Base-by-base conservation (phyloP, 257 asterid species). In the Nicotiana knightiana region DNA sequence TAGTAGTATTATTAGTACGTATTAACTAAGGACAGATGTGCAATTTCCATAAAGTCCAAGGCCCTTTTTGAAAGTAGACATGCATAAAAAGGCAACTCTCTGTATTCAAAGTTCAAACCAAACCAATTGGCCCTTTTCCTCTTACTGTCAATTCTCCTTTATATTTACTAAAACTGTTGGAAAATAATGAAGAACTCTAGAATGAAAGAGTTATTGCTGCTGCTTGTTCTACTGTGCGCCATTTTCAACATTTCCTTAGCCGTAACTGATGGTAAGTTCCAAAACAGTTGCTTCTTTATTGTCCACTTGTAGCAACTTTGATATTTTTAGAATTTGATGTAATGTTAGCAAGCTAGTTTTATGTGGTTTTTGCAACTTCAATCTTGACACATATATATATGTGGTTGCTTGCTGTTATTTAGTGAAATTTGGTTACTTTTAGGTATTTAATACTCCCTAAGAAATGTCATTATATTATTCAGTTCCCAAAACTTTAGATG, bases 181-280 rank as follows among this genome's bases (percentile, higher is more conserved):
- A 51, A 65, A 82, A 87, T 80, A 85, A 33, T 65, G 62, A 53
- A 48, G 67, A 73, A 59, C 13, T 83, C 91, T 81, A 85, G 80
- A 85, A 91, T 86, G 91, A 76, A 71, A 86, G 83, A 71, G 26
- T 82, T 85, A 67, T 17, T 82, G 68, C 24, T 88, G 51, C 61
- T 91, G 86, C 77, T 87, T 88, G 87, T 89, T 88, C 87, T 91
- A 9, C 18, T 92, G 9, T 88, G 81, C 48, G 86, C 97, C 84
- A 15, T 86, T 82, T 85, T 79, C 84, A 87, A 82, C 77, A 81
- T 87, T 67, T 85, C 91, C 79, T 80, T 65, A 53, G 91, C 94
- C 81, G 35, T 94, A 85, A 87, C 51, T 80, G 98, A 94, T 82
- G 98, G 98, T 94, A 88, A 85, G 83, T 77, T 83, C 58, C 3